phyloP scores from a whole-genome alignment of 108 stramenopile species.

The Phaeodactylum tricornutum region DNA sequence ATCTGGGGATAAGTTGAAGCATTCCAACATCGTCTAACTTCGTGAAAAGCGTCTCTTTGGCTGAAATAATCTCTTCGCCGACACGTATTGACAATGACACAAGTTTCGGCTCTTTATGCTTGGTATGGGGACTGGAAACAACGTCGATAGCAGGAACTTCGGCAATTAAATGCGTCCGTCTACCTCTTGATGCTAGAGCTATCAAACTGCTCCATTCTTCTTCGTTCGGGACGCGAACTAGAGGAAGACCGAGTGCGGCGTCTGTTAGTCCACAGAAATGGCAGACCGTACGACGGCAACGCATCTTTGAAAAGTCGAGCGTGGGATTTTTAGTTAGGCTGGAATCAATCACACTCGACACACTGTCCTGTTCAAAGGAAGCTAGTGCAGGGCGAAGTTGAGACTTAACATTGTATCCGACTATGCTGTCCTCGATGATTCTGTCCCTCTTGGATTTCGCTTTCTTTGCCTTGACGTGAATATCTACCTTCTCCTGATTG shows the following conservation, averaged over 20 bases:
- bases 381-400: constrained; percentile 55
- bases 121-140: too few relatives aligned
- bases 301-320: constrained; percentile 33
- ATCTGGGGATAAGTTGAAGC: constrained; percentile 61
- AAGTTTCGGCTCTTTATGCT: constrained; percentile 19
- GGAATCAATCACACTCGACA: constrained; percentile 54
- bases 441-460: constrained; percentile 52
- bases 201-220: constrained; percentile 70
- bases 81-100: constrained; percentile 49
- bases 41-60: constrained; percentile 17
- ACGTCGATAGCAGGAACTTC: constrained; percentile 12
- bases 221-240: constrained; percentile 65
- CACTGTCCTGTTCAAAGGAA: constrained; percentile 65
- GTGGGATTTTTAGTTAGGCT: constrained; percentile 33
- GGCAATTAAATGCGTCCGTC: constrained; percentile 49
- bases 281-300: constrained; percentile 46
- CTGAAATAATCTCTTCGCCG: constrained; percentile 58
- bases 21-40: constrained; percentile 46
- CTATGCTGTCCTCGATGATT: constrained; percentile 55
- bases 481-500: constrained; percentile 20
- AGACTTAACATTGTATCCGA: constrained; percentile 54
- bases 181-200: constrained; percentile 29
- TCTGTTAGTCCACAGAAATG: constrained; percentile 74
- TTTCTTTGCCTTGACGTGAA: constrained; percentile 16
- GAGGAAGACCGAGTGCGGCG: constrained; percentile 54